Conservation (phyloP, 257 asterid genomes). For the Buddleja alternifolia region DNA sequence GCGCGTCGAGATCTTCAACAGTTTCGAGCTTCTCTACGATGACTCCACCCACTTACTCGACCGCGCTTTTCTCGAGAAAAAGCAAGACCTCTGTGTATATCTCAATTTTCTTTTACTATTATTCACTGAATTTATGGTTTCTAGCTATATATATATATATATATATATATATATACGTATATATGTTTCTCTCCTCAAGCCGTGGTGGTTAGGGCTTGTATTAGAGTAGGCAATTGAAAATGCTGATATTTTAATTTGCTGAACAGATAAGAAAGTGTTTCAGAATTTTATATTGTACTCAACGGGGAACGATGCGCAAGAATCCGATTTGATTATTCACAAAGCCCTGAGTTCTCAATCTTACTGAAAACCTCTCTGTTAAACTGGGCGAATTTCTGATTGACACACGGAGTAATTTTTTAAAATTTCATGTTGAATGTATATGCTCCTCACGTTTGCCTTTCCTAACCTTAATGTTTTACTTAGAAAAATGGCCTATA, state of each 20-base stretch:
- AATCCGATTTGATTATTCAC: slow-evolving; percentile 88
- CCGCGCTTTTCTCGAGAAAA: slow-evolving; percentile 86
- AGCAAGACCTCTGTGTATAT: slow-evolving; percentile 91
- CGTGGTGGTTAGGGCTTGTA: slow-evolving; percentile 5
- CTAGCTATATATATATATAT: too few species aligned
- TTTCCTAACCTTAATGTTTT: slow-evolving; percentile 14
- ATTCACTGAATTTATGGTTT: too few species aligned
- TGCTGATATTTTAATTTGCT: slow-evolving; percentile 28
- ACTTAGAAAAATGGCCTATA: neutral
- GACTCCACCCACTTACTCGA: slow-evolving; percentile 67
- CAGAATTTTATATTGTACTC: slow-evolving; percentile 94
- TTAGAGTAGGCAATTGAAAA: neutral
- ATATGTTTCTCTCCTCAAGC: too few species aligned
- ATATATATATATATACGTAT: too few species aligned
- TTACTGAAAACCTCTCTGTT: neutral
- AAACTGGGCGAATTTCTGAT: slow-evolving; percentile 5
- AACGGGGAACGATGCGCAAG: slow-evolving; percentile 89
- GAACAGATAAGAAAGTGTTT: slow-evolving; percentile 92
- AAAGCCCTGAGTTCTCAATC: slow-evolving; percentile 78
- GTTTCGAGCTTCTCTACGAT: slow-evolving; percentile 90
- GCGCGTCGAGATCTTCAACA: slow-evolving; percentile 96
- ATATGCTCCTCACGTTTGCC: too few species aligned
- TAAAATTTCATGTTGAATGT: slow-evolving; percentile 8
- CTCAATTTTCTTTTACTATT: neutral
- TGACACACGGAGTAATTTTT: neutral